Base-by-base conservation (phyloP, 2,329 filamentous ascomycete genomes). In the Venturia oleaginea region DNA sequence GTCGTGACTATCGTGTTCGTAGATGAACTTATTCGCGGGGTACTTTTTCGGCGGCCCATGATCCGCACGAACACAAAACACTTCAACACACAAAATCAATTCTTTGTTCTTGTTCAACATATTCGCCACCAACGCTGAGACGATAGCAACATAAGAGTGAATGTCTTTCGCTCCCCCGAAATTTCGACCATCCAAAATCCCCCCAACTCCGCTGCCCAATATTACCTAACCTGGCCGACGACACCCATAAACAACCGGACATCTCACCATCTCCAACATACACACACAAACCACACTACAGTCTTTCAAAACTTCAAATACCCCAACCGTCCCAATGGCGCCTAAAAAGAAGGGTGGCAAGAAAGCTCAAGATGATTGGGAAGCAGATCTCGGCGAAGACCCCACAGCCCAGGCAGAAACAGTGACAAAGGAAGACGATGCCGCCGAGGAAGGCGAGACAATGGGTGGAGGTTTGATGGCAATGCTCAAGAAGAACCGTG, bases 311-410 rank as follows among this genome's bases (percentile, higher is more conserved):
- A 43, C 13, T 37, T 4, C 59, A 60, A 19, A 11, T 2, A 42
- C 4, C 19, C 3, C 24, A 6, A 57, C 22, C 2, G 1, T 46
- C 24, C 10, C 10, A 67, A 97, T 97, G 93, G 80, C 92, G 73
- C 92, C 92, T 67, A 97, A 97, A 82, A 95, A 94, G 84, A 97
- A 96, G 85, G 89, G 88, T 75, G 89, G 87, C 78, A 95, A 93
- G 83, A 87, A 87, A 76, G 85, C 82, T 74, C 85, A 90, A 74
- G 91, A 96, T 73, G 91, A 97, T 82, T 97, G 93, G 93, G 94
- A 97, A 77, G 87, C 90, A 64, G 92, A 96, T 68, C 82, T 97
- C 64, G 92, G 92, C 72, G 93, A 97, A 79, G 84, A 85, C 68
- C 86, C 89, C 8, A 79, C 83, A 64, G 80, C 82, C 62, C 78